Evolutionary conservation across 2,329 filamentous ascomycete species (phyloP), one percentile per base, ranked within the genome.

Genomic region (Gaeumannomyces tritici): DNA sequence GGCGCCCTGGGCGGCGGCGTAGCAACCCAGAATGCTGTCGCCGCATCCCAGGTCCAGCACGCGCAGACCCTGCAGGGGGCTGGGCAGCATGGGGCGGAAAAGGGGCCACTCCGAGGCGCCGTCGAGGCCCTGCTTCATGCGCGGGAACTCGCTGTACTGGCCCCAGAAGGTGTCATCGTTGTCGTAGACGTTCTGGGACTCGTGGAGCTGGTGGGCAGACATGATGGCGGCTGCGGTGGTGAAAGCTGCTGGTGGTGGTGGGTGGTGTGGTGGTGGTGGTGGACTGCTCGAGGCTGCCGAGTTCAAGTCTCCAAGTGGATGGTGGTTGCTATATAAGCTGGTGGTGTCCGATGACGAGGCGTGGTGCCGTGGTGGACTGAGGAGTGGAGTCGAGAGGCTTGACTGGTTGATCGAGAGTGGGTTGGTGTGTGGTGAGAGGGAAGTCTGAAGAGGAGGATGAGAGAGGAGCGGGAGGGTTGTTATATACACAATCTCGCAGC

Each of bases 41-140:
- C 77, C 78, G 66, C 79, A 80, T 5, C 77, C 78, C 5, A 80
- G 71, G 66, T 80, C 77, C 11, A 80, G 72, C 33, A 79, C 67
- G 21, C 64, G 66, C 4, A 69, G 63, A n/a, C 68, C 72, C 11
- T 62, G 61, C 55, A 75, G 66, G 51, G 75, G 66, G 51, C 67
- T 26, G 2, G 75, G 74, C 31, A 80, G 68, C 68, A 80, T 73
- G 4, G 70, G 63, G 28, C 69, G 69, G n/a, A 80, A 66, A n/a
- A 69, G 70, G 3, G 75, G 73, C 78, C 77, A 81, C 72, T 79
- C 77, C 24, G 74, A 74, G 11, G 76, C 75, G 11, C 72, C 74
- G 15, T 69, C 69, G 12, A 79, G 72, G 7, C 62, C 62, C 31
- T 60, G 58, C 31, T 51, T 29, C 35, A 60, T 61, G 59, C 62